phyloP scores from a whole-genome alignment of 306 rosid genomes.

The Oxytropis ochrocephala region DNA sequence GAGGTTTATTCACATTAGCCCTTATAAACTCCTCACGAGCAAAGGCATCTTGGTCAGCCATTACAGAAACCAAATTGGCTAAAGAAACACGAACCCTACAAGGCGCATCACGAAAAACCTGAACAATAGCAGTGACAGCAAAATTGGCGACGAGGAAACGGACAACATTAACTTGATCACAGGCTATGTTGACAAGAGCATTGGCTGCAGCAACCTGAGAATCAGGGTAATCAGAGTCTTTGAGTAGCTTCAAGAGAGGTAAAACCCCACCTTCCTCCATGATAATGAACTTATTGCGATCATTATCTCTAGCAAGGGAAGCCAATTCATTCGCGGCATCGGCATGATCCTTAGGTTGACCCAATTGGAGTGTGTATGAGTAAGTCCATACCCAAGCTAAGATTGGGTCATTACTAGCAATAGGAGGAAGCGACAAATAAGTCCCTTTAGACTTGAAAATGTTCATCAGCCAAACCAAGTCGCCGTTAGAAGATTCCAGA shows the following conservation, averaged over 20 bases:
- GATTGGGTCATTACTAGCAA: constrained; percentile 73
- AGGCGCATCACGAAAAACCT: constrained; percentile 54
- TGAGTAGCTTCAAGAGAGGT: constrained; percentile 68
- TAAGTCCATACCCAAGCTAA: constrained; percentile 80
- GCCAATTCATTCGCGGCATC: constrained; percentile 58
- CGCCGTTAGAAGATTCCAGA: constrained; percentile 67
- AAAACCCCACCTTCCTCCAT: constrained; percentile 67
- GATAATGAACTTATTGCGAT: constrained; percentile 64
- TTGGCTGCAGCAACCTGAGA: constrained; percentile 69
- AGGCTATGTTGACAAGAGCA: constrained; percentile 46
- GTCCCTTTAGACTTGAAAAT: constrained; percentile 56
- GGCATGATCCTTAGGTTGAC: constrained; percentile 55
- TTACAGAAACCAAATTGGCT: constrained; percentile 54
- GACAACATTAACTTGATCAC: constrained; percentile 43
- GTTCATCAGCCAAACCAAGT: constrained; percentile 66
- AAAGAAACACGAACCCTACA: constrained; percentile 57
- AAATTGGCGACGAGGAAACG: constrained; percentile 20
- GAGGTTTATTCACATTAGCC: constrained; percentile 67
- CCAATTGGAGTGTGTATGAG: constrained; percentile 63
- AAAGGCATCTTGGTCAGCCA: constrained; percentile 45
- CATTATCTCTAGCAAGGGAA: constrained; percentile 43
- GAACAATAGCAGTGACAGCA: constrained; percentile 54
- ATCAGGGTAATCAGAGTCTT: constrained; percentile 50
- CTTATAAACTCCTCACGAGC: constrained; percentile 71
- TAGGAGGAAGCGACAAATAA: constrained; percentile 58